Conservation (phyloP, 106 monocot species). For the Allium cepa region DNA sequence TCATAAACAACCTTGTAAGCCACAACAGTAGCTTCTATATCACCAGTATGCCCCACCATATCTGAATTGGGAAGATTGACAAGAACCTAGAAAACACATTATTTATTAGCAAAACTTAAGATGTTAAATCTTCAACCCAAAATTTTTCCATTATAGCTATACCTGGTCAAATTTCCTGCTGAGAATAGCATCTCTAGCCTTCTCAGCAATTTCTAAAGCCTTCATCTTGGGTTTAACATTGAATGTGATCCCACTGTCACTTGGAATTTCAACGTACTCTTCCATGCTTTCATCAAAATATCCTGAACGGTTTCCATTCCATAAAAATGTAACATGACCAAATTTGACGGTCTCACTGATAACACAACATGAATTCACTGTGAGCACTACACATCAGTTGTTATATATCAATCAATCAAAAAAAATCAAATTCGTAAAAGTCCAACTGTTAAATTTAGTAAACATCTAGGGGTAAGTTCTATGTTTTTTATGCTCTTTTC, state of each 20-base stretch:
- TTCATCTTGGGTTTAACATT: slow-evolving; percentile 90
- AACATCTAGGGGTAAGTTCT: no score
- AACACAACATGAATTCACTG: not conserved
- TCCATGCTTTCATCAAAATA: slow-evolving; percentile 66
- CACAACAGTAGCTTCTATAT: slow-evolving; percentile 77
- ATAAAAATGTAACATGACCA: slow-evolving; percentile 97
- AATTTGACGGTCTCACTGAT: slow-evolving; percentile 40
- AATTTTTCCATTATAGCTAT: not conserved
- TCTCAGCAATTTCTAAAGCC: slow-evolving; percentile 77
- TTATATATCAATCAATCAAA: no score
- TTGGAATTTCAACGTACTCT: slow-evolving; percentile 89
- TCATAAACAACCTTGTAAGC: slow-evolving; percentile 76
- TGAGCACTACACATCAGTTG: not conserved
- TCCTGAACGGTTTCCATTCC: slow-evolving; percentile 93
- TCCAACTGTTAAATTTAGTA: no score
- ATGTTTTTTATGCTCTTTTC: no score
- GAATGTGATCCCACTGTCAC: slow-evolving; percentile 84
- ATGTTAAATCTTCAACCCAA: not conserved
- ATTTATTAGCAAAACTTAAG: not conserved
- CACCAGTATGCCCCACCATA: slow-evolving; percentile 97
- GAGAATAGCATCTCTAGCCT: slow-evolving; percentile 75
- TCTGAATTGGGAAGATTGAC: slow-evolving; percentile 43
- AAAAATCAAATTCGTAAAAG: no score
- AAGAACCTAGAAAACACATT: slow-evolving; percentile 2
- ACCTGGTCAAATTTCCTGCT: slow-evolving; percentile 88